Percentiles rank a stretch among this genome's conserved stretches.
These are phyloP conservation scores for Picochlorum sp. DNA, from an alignment of 139 green algal species.

Conservation along the genomic window DNA sequence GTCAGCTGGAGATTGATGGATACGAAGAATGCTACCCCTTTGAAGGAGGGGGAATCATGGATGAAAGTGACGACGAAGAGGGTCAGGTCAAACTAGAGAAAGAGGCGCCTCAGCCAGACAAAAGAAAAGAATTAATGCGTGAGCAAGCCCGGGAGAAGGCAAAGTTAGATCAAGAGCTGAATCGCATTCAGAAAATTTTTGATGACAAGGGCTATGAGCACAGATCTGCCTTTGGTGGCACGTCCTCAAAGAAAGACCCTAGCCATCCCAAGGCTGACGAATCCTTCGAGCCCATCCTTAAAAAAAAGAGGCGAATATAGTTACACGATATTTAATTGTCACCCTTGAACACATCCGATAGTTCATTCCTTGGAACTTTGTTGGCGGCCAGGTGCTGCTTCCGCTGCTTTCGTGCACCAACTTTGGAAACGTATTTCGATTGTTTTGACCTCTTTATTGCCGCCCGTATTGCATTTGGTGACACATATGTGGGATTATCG, in stretches of 20 bases:
- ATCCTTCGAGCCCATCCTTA: neutral
- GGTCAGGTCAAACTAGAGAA: constrained; percentile 1
- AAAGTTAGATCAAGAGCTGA: constrained; percentile 17
- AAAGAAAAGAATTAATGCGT: constrained; percentile 5
- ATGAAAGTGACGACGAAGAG: constrained; percentile 26
- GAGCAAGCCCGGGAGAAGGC: constrained; percentile 15
- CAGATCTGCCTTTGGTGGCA: constrained; percentile 11
- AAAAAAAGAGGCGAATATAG: constrained; percentile 28
- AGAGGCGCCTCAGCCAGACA: neutral
- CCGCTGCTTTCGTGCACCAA: constrained; percentile 48
- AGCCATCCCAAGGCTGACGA: no score
- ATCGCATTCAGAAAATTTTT: constrained; percentile 30
- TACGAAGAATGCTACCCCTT: constrained; percentile 36
- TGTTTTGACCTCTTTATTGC: constrained; percentile 61
- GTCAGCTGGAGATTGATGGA: constrained; percentile 11
- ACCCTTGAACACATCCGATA: constrained; percentile 56
- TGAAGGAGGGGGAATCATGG: constrained; percentile 10
- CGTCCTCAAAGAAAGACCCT: no score
- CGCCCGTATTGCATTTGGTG: constrained; percentile 74
- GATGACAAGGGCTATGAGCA: constrained; percentile 31
- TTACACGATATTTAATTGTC: neutral
- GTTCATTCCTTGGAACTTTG: constrained; percentile 32
- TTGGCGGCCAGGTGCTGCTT: constrained; percentile 53
- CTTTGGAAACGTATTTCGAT: constrained; percentile 75
- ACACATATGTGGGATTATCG: constrained; percentile 86